These are phyloP conservation scores for Epichloe bromicola DNA, from an alignment of 2,329 filamentous ascomycete genomes.

Conservation along the genomic window DNA sequence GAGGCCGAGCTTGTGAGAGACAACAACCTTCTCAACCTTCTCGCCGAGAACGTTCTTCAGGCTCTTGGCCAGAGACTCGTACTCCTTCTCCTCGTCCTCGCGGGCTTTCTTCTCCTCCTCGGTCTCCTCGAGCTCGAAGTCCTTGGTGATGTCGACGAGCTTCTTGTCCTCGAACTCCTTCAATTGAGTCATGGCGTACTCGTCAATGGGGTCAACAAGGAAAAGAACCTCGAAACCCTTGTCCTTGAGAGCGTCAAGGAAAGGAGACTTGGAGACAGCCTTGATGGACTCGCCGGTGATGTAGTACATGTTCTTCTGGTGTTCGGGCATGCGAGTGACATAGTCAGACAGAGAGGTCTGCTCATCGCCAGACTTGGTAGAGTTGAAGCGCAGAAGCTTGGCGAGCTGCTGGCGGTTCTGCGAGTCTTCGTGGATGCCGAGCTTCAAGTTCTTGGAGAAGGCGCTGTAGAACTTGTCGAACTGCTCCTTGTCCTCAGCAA, in stretches of 20 bases:
- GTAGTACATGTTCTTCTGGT: slow-evolving; percentile 99
- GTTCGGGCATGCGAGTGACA: slow-evolving; percentile 97
- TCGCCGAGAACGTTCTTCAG: slow-evolving; percentile 99
- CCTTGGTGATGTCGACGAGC: slow-evolving; percentile 99
- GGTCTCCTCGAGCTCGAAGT: slow-evolving; percentile 99
- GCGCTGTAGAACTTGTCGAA: slow-evolving; percentile 99
- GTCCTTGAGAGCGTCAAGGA: slow-evolving; percentile 96
- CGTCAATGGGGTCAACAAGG: slow-evolving; percentile 97
- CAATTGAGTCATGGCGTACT: slow-evolving; percentile 98
- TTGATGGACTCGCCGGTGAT: slow-evolving; percentile 99
- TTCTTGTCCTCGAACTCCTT: slow-evolving; percentile 99
- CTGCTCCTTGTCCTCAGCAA: slow-evolving; percentile 98
- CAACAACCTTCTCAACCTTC: slow-evolving; percentile 99
- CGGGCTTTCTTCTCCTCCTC: slow-evolving; percentile 97
- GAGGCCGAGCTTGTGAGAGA: slow-evolving; percentile 91
- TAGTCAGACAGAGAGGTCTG: slow-evolving; percentile 92
- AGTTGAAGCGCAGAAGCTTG: slow-evolving; percentile 98
- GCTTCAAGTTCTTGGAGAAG: slow-evolving; percentile 99
- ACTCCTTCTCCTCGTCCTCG: slow-evolving; percentile 98
- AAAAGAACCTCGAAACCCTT: slow-evolving; percentile 99
- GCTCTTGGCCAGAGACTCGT: slow-evolving; percentile 82
- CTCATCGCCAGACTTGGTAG: slow-evolving; percentile 97
- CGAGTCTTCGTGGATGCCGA: slow-evolving; percentile 98
- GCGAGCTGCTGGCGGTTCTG: slow-evolving; percentile 89
- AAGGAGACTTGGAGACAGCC: slow-evolving; percentile 94